phyloP scores from a whole-genome alignment of 352 stramenopile species.

The Halophytophthora batemanensis region DNA sequence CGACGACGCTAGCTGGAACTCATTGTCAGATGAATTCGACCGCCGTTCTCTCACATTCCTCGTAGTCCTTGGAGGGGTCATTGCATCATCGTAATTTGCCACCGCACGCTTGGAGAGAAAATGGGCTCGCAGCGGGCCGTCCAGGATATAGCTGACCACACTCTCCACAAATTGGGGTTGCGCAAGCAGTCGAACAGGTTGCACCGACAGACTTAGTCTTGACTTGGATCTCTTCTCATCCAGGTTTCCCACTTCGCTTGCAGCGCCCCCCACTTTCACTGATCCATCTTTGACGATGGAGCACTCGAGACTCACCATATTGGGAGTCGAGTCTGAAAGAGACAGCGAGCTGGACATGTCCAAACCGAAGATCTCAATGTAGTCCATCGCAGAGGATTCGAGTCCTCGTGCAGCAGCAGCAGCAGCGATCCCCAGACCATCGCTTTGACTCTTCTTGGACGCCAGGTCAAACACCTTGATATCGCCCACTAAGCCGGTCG shows the following conservation, averaged over 20 bases:
- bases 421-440: constrained; percentile 21
- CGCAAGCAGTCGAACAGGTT: constrained; percentile 53
- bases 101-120: constrained; percentile 25
- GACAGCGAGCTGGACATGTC: constrained; percentile 22
- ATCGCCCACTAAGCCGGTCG: constrained; percentile 54
- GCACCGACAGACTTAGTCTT: constrained; percentile 34
- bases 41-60: constrained; percentile 10
- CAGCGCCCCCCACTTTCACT: neutral
- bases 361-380: constrained; percentile 56
- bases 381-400: constrained; percentile 24
- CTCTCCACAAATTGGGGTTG: constrained; percentile 63
- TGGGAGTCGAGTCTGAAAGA: constrained; percentile 13
- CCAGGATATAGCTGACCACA: constrained; percentile 50
- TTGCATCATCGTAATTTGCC: constrained; percentile 4
- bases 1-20: constrained; percentile 19
- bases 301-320: constrained; percentile 48
- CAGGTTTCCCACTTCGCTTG: constrained; percentile 2
- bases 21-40: constrained; percentile 12
- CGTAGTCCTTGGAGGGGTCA: neutral
- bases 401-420: constrained; percentile 8
- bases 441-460: constrained; percentile 28
- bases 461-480: constrained; percentile 73
- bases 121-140: constrained; percentile 48
- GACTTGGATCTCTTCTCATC: constrained; percentile 24
- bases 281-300: constrained; percentile 23